Evolutionary conservation across 2,329 filamentous ascomycete genomes (phyloP).

Genomic region (Paraphoma chrysanthemicola): DNA sequence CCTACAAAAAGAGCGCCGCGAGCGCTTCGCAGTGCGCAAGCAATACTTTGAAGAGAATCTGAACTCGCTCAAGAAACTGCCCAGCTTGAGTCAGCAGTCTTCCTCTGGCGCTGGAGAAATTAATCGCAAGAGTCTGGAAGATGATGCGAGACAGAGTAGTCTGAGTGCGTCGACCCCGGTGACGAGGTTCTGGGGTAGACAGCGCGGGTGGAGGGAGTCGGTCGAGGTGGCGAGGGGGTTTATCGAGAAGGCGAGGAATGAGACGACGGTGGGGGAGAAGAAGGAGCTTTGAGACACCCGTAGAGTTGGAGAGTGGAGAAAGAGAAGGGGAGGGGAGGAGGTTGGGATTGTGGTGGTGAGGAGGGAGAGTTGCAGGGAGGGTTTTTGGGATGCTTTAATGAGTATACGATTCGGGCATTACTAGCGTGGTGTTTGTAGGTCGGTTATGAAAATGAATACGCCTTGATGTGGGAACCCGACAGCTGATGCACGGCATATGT

Average conservation of each 20-base stretch:
- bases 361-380: too few species aligned
- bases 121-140: conserved; percentile 70
- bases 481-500: too few species aligned
- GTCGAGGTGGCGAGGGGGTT: conserved; percentile 58
- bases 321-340: too few species aligned
- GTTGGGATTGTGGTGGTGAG: too few species aligned
- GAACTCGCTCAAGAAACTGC: conserved; percentile 59
- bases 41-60: conserved; percentile 77
- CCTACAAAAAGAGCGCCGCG: conserved; percentile 81
- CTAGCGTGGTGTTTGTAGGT: too few species aligned
- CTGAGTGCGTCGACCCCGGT: conserved; percentile 52
- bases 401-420: too few species aligned
- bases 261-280: conserved; percentile 42
- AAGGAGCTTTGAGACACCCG: conserved; percentile 46
- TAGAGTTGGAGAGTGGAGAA: too few species aligned
- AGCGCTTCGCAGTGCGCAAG: conserved; percentile 82
- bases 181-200: conserved; percentile 61
- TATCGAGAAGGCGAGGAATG: conserved; percentile 52
- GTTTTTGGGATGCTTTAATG: too few species aligned
- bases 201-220: conserved; percentile 59
- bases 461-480: too few species aligned
- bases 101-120: conserved; percentile 61
- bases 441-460: too few species aligned
- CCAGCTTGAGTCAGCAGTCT: conserved; percentile 42
- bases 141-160: conserved; percentile 54